Percentiles rank a stretch among this genome's conserved stretches.
These are phyloP conservation scores for Neurospora sp. DNA, from an alignment of 2,329 filamentous ascomycete genomes.

Conservation along the genomic window DNA sequence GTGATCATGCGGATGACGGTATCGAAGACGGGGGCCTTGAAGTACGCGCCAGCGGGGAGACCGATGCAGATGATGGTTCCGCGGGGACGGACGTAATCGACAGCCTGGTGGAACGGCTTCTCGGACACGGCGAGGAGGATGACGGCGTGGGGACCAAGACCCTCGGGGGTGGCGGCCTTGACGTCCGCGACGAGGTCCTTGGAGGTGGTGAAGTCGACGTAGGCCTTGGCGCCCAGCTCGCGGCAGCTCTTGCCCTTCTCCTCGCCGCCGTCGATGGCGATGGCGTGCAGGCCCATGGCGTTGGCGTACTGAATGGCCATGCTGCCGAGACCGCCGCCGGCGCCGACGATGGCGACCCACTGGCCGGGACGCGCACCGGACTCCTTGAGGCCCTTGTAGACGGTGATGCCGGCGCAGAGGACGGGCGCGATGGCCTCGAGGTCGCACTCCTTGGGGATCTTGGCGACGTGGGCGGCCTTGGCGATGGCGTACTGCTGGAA, in stretches of 20 bases:
- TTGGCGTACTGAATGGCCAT: slow-evolving; percentile 80
- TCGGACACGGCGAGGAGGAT: slow-evolving; percentile 78
- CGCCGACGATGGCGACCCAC: slow-evolving; percentile 63
- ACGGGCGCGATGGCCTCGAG: slow-evolving; percentile 70
- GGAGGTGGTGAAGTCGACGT: slow-evolving; percentile 69
- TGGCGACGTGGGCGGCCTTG: slow-evolving; percentile 76
- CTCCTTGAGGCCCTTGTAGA: slow-evolving; percentile 70
- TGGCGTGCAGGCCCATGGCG: slow-evolving; percentile 74
- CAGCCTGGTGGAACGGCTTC: slow-evolving; percentile 92
- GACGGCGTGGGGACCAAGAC: slow-evolving; percentile 77
- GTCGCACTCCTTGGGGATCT: slow-evolving; percentile 65
- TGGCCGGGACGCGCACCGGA: slow-evolving; percentile 55
- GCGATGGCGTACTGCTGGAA: slow-evolving; percentile 91
- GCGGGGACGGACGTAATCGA: slow-evolving; percentile 73
- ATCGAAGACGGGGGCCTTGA: slow-evolving; percentile 80
- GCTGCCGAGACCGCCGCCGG: slow-evolving; percentile 60
- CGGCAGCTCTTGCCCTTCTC: slow-evolving; percentile 68
- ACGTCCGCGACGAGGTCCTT: slow-evolving; percentile 78
- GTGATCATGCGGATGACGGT: slow-evolving; percentile 82
- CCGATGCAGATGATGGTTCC: slow-evolving; percentile 85
- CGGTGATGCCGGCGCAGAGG: slow-evolving; percentile 64
- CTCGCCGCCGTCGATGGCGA: slow-evolving; percentile 74
- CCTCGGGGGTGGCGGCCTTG: slow-evolving; percentile 68
- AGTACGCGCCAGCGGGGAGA: slow-evolving; percentile 67
- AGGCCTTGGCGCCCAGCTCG: slow-evolving; percentile 60